phyloP scores from a whole-genome alignment of 1,284 basidiomycete genomes.

The Golubevia sp. region DNA sequence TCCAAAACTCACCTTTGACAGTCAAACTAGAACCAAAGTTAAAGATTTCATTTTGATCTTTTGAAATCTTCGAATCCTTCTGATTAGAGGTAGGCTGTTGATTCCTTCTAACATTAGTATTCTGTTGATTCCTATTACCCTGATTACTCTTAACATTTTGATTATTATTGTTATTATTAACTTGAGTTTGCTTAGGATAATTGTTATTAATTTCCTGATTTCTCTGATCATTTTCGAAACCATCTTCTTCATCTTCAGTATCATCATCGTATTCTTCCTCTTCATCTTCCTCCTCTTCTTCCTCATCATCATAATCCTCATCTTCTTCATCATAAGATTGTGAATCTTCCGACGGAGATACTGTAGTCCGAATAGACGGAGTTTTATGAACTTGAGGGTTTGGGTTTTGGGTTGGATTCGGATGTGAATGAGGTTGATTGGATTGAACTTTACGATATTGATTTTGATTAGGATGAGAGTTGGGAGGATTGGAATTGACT shows the following conservation, averaged over 20 bases:
- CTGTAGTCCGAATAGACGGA: slow-evolving; percentile 35
- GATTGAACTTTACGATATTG: slow-evolving; percentile 5
- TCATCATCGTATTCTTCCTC: slow-evolving; percentile 72
- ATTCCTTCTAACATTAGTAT: slow-evolving; percentile 10
- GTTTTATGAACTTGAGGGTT: slow-evolving; percentile 12
- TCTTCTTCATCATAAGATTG: slow-evolving; percentile 23
- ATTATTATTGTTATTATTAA: too few relatives aligned
- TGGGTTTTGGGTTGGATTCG: slow-evolving; percentile 59
- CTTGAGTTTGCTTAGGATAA: too few relatives aligned
- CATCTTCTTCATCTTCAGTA: slow-evolving; percentile 64
- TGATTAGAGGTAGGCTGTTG: slow-evolving; percentile 8
- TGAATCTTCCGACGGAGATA: slow-evolving; percentile 41
- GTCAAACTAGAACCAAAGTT: slow-evolving; percentile 78
- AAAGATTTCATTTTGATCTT: slow-evolving; percentile 70
- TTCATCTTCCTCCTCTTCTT: slow-evolving; percentile 64
- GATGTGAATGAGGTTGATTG: background rate
- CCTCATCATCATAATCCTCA: slow-evolving; percentile 46
- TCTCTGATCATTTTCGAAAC: slow-evolving; percentile 53
- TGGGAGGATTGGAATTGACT: slow-evolving; percentile 14
- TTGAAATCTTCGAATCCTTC: slow-evolving; percentile 9
- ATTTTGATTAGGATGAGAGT: slow-evolving; percentile 14
- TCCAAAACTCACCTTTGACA: slow-evolving; percentile 73
- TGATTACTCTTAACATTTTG: too few relatives aligned
- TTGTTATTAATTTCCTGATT: slow-evolving; percentile 67
- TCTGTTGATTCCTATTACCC: slow-evolving; percentile 61